A percentile compares a stretch with the other conserved stretches of the same genome.
Evolutionary conservation across 208 protist species (phyloP).

Genomic region (Acanthamoeba polyphaga): DNA sequence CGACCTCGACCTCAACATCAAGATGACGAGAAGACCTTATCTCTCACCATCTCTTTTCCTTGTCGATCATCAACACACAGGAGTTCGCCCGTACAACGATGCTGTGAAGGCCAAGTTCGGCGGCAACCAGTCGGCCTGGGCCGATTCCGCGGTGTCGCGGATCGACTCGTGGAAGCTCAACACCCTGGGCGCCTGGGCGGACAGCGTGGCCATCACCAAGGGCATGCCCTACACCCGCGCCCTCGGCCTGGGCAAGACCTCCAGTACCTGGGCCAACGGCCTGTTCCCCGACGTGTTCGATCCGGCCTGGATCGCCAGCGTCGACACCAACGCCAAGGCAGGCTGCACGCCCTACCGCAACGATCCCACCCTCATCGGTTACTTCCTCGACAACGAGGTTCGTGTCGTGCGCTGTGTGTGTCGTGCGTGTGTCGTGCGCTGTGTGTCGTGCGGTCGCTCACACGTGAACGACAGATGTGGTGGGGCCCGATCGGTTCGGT

Average conservation of each 20-base stretch:
- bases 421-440: no score
- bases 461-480: constrained; percentile 1
- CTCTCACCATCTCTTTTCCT: not conserved
- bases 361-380: not conserved
- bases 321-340: not conserved
- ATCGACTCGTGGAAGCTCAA: not conserved
- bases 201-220: constrained; percentile 10
- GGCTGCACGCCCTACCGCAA: not conserved
- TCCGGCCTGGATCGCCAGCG: not conserved
- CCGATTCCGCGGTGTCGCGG: not conserved
- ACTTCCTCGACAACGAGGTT: constrained; percentile 2
- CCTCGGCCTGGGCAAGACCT: not conserved
- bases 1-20: not conserved
- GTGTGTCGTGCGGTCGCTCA: no score
- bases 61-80: no score
- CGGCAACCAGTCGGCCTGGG: constrained; percentile 2
- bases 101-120: constrained; percentile 9
- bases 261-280: not conserved
- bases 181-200: constrained; percentile 15
- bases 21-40: no score
- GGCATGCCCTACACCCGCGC: not conserved
- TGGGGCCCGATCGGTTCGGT: not conserved
- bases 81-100: not conserved
- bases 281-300: constrained; percentile 31
- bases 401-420: not conserved